These are phyloP conservation scores for Xerocomus brunneocitrinus DNA, from an alignment of 768 basidiomycete species.

Conservation along the genomic window DNA sequence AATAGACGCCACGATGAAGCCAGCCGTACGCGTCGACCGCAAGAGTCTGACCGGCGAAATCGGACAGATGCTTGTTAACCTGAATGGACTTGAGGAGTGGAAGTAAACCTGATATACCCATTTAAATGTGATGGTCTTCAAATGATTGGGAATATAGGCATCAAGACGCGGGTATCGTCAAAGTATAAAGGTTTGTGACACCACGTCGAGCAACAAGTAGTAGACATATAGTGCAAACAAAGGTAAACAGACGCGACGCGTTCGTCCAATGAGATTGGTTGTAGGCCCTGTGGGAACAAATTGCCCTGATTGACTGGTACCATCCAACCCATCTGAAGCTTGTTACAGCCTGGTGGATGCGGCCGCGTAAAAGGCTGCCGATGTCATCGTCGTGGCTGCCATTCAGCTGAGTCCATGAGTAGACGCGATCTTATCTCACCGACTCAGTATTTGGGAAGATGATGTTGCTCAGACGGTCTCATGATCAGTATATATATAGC, in stretches of 20 bases:
- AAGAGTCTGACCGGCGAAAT: constrained; percentile 78
- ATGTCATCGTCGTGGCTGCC: too few relatives aligned
- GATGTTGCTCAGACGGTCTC: too few relatives aligned
- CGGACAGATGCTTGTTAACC: constrained; percentile 67
- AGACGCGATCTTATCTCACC: too few relatives aligned
- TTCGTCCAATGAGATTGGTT: neutral
- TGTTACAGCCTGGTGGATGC: too few relatives aligned
- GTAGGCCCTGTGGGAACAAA: neutral
- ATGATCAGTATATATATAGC: too few relatives aligned
- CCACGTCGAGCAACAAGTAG: neutral
- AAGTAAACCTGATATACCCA: constrained; percentile 92
- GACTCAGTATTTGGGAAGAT: too few relatives aligned
- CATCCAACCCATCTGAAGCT: too few relatives aligned
- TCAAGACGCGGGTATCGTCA: neutral
- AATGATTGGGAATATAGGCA: neutral
- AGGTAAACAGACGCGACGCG: constrained; percentile 32
- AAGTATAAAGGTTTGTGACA: neutral
- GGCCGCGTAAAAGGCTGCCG: too few relatives aligned
- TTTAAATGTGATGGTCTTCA: constrained; percentile 26
- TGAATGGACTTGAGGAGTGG: constrained; percentile 91
- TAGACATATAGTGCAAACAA: constrained; percentile 20
- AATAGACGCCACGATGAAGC: constrained; percentile 84
- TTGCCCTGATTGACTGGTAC: too few relatives aligned
- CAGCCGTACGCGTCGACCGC: constrained; percentile 96
- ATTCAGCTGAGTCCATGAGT: too few relatives aligned